Evolutionary conservation across 768 basidiomycete species (phyloP).

Genomic region (Amanita rubescens): DNA sequence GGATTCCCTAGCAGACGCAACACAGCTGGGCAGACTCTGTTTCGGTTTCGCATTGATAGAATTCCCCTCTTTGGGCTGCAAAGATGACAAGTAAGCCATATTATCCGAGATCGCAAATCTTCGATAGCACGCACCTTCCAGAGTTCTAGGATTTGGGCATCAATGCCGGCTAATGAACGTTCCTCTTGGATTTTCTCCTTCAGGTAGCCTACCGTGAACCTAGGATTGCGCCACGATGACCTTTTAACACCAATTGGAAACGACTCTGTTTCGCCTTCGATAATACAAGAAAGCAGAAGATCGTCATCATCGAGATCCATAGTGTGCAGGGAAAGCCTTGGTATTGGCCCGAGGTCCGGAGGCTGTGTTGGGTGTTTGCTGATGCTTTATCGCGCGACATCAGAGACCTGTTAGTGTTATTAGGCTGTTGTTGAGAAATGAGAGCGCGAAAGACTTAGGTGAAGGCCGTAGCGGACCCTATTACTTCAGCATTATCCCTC

Average conservation of each 20-base stretch:
- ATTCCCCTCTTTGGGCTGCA: slow-evolving; percentile 6
- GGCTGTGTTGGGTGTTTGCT: not conserved
- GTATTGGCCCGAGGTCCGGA: not conserved
- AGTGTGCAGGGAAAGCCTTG: not conserved
- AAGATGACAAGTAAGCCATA: no score
- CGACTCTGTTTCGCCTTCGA: slow-evolving; percentile 10
- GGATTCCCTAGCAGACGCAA: slow-evolving; percentile 9
- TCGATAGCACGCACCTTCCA: slow-evolving; percentile 9
- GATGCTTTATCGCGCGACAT: not conserved
- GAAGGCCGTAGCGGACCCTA: no score
- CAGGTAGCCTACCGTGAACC: slow-evolving; percentile 7
- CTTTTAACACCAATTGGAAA: slow-evolving; percentile 7
- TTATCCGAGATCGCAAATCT: slow-evolving; percentile 4
- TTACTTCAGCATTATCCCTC: no score
- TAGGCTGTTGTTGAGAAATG: no score
- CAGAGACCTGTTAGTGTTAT: no score
- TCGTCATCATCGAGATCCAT: slow-evolving; percentile 7
- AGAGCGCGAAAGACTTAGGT: no score
- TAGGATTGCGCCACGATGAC: slow-evolving; percentile 9
- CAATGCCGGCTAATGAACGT: slow-evolving; percentile 9
- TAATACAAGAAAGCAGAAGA: slow-evolving; percentile 10
- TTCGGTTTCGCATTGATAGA: slow-evolving; percentile 8
- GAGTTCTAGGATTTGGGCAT: slow-evolving; percentile 8
- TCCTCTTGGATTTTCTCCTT: slow-evolving; percentile 10
- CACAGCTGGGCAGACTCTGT: slow-evolving; percentile 3